These are phyloP conservation scores for Globisporangium abappressorium DNA, from an alignment of 352 stramenopile species.

Conservation along the genomic window DNA sequence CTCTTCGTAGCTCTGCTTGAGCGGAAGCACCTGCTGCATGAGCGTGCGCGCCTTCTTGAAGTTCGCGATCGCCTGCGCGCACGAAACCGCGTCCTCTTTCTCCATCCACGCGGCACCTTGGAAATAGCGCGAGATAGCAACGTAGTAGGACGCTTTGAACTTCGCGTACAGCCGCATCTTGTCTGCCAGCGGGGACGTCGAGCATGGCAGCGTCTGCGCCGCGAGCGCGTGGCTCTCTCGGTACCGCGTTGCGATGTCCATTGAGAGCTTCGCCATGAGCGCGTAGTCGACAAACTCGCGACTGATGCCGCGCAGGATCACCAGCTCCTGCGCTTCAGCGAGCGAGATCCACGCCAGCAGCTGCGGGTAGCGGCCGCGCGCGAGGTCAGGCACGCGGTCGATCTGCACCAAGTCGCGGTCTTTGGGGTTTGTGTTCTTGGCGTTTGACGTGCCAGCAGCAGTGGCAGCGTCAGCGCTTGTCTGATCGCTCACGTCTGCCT, in stretches of 20 bases:
- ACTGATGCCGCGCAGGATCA: constrained; percentile 57
- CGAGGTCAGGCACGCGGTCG: constrained; percentile 51
- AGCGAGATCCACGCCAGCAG: constrained; percentile 56
- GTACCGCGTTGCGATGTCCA: constrained; percentile 54
- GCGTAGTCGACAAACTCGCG: constrained; percentile 57
- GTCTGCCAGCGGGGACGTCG: constrained; percentile 35
- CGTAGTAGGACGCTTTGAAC: constrained; percentile 69
- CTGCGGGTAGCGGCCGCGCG: constrained; percentile 41
- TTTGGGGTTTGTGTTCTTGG: background rate
- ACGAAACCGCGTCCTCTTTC: constrained; percentile 43
- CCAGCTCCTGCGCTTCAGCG: constrained; percentile 63
- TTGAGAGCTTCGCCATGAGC: constrained; percentile 63
- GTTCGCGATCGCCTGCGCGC: constrained; percentile 54
- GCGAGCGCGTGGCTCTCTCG: constrained; percentile 36
- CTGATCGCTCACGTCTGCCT: constrained; percentile 15
- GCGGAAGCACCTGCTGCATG: constrained; percentile 26
- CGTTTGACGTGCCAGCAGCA: background rate
- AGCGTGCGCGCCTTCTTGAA: constrained; percentile 49
- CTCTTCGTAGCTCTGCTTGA: constrained; percentile 39
- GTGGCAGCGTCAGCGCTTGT: background rate
- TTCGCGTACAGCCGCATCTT: constrained; percentile 40
- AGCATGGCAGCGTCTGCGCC: constrained; percentile 30
- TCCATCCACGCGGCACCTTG: constrained; percentile 59
- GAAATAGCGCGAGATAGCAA: constrained; percentile 53
- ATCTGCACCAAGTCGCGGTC: constrained; percentile 34